A percentile compares a stretch with the other conserved stretches of the same genome.
phyloP scores from a whole-genome alignment of 2,329 filamentous ascomycete species.

The Aureobasidium sp. region DNA sequence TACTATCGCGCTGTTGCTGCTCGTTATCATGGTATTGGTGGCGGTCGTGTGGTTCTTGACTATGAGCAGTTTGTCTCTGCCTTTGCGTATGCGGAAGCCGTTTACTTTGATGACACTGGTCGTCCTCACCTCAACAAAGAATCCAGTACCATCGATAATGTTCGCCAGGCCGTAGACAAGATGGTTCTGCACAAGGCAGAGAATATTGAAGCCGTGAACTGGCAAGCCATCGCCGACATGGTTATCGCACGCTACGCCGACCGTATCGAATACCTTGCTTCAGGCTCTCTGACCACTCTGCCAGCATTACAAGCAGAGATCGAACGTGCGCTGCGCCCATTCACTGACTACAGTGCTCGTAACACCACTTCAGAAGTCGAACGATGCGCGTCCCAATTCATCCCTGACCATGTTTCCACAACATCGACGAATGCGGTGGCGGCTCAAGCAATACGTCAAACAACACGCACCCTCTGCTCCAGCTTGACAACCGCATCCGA shows the following conservation, averaged over 20 bases:
- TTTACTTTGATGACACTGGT: constrained; percentile 24
- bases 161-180: constrained; percentile 37
- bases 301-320: constrained; percentile 23
- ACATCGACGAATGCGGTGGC: constrained; percentile 20
- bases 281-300: constrained; percentile 17
- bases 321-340: constrained; percentile 26
- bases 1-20: constrained; percentile 34
- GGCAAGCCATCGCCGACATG: constrained; percentile 61
- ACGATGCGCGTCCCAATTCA: constrained; percentile 40
- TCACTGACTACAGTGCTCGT: constrained; percentile 30
- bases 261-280: constrained; percentile 37
- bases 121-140: constrained; percentile 34
- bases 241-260: constrained; percentile 53
- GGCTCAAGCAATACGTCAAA: constrained; percentile 23
- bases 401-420: constrained; percentile 19
- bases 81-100: constrained; percentile 32
- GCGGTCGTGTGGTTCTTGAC: constrained; percentile 35
- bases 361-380: constrained; percentile 33
- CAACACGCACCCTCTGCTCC: constrained; percentile 27
- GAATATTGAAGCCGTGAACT: constrained; percentile 38
- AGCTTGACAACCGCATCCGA: constrained; percentile 22
- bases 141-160: constrained; percentile 26
- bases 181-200: constrained; percentile 31
- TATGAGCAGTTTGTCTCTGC: constrained; percentile 42
- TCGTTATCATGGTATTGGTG: constrained; percentile 38